These are phyloP conservation scores for Aspergillus clavatus DNA, from an alignment of 2,329 filamentous ascomycete genomes.

Conservation along the genomic window DNA sequence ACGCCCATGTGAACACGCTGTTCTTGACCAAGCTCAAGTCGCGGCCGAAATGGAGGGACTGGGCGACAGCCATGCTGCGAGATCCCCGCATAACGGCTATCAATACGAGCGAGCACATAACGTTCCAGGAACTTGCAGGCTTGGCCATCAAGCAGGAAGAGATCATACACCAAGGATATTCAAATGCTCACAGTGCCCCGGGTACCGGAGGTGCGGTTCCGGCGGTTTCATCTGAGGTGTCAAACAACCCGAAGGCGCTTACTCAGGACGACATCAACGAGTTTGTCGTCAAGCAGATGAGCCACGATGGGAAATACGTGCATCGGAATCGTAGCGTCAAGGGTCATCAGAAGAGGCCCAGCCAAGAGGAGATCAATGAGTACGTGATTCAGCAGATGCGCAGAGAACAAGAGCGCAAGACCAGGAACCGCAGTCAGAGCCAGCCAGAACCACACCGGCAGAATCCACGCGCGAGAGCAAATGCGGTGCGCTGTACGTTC, in stretches of 20 bases:
- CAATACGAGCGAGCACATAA: conserved; percentile 15
- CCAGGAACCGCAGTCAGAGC: conserved; percentile 17
- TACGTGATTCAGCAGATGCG: conserved; percentile 27
- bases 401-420: conserved; percentile 19
- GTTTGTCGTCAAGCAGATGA: conserved; percentile 25
- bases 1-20: conserved; percentile 22
- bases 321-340: conserved; percentile 4
- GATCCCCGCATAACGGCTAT: conserved; percentile 19
- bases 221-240: background rate
- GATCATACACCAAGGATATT: conserved; percentile 2
- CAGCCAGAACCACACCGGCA: conserved; percentile 15
- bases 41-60: conserved; percentile 22
- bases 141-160: conserved; percentile 20
- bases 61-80: conserved; percentile 23
- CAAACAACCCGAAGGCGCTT: conserved; percentile 7
- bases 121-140: conserved; percentile 21
- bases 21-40: conserved; percentile 24
- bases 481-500: conserved; percentile 16
- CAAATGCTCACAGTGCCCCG: conserved; percentile 1
- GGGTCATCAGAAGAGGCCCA: conserved; percentile 21
- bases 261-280: conserved; percentile 26
- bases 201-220: conserved; percentile 1
- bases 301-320: conserved; percentile 6
- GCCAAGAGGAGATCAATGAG: conserved; percentile 28
- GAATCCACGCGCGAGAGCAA: conserved; percentile 1